These are phyloP conservation scores for Daldinia grandis DNA, from an alignment of 495 filamentous ascomycete genomes.

Conservation along the genomic window DNA sequence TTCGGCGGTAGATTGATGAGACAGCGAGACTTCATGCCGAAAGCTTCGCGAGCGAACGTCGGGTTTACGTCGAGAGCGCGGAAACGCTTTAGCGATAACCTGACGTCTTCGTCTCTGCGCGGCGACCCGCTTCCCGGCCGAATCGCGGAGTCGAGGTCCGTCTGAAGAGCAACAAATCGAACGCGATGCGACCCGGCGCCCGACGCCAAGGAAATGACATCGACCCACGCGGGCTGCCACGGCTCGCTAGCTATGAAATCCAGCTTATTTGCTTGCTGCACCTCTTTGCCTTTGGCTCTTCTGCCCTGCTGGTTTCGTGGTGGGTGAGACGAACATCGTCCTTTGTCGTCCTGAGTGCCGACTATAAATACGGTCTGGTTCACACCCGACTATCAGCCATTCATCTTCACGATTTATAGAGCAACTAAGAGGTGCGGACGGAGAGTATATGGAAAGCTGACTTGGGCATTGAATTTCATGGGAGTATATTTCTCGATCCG, in stretches of 20 bases:
- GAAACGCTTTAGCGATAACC: conserved; percentile 13
- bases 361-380: conserved; percentile 57
- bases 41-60: conserved; percentile 46
- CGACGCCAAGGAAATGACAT: conserved; percentile 45
- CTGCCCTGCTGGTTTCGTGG: conserved; percentile 51
- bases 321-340: conserved; percentile 58
- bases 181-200: conserved; percentile 40
- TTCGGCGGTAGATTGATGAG: conserved; percentile 47
- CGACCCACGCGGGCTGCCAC: conserved; percentile 55
- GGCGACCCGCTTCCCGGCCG: conserved; percentile 29
- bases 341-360: conserved; percentile 54
- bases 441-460: conserved; percentile 10
- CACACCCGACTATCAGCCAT: conserved; percentile 13
- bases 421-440: not conserved
- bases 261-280: conserved; percentile 20
- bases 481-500: conserved; percentile 15
- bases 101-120: conserved; percentile 31
- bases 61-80: conserved; percentile 42
- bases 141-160: conserved; percentile 37
- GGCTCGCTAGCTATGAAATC: conserved; percentile 46
- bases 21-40: conserved; percentile 48
- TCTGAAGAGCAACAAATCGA: conserved; percentile 51
- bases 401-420: not conserved
- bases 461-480: conserved; percentile 1
- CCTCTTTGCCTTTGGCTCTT: conserved; percentile 30